Evolutionary conservation across 345 rosid species (phyloP).

Genomic region (Boechera retrofracta): DNA sequence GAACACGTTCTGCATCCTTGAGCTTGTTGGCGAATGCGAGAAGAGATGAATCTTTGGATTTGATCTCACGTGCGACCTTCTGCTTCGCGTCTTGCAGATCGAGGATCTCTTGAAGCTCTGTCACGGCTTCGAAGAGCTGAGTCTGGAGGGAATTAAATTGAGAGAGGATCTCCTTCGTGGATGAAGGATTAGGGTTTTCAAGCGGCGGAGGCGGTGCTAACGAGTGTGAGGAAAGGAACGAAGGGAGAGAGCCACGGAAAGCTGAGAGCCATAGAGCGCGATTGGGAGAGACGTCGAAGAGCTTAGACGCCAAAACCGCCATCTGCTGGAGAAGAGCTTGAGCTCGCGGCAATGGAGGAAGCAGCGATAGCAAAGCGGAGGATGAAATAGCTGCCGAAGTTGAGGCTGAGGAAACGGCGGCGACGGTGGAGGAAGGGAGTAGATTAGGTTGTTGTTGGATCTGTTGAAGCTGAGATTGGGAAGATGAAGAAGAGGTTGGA

Average conservation of each 20-base stretch:
- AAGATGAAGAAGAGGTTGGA: slow-evolving; percentile 51
- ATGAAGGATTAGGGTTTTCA: slow-evolving; percentile 62
- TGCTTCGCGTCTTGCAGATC: slow-evolving; percentile 89
- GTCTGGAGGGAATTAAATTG: slow-evolving; percentile 77
- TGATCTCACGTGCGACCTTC: slow-evolving; percentile 66
- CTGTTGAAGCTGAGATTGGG: slow-evolving; percentile 44
- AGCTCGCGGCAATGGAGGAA: slow-evolving; percentile 88
- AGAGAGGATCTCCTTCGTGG: slow-evolving; percentile 69
- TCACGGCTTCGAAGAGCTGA: slow-evolving; percentile 88
- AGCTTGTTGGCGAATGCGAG: slow-evolving; percentile 79
- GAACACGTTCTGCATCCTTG: slow-evolving; percentile 78
- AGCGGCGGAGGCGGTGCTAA: slow-evolving; percentile 57
- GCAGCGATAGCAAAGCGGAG: slow-evolving; percentile 74
- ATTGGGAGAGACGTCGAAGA: slow-evolving; percentile 80
- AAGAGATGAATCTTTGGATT: slow-evolving; percentile 58
- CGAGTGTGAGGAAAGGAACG: slow-evolving; percentile 69
- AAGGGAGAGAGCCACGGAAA: slow-evolving; percentile 78
- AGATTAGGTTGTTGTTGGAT: slow-evolving; percentile 46
- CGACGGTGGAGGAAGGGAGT: slow-evolving; percentile 37
- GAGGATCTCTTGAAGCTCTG: slow-evolving; percentile 89
- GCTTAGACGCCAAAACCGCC: slow-evolving; percentile 71
- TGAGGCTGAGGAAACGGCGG: slow-evolving; percentile 31
- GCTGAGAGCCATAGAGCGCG: slow-evolving; percentile 76
- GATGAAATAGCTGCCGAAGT: slow-evolving; percentile 56
- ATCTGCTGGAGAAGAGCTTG: slow-evolving; percentile 86